Conservation (phyloP, 768 basidiomycete genomes). For the Lactarius psammicola region DNA sequence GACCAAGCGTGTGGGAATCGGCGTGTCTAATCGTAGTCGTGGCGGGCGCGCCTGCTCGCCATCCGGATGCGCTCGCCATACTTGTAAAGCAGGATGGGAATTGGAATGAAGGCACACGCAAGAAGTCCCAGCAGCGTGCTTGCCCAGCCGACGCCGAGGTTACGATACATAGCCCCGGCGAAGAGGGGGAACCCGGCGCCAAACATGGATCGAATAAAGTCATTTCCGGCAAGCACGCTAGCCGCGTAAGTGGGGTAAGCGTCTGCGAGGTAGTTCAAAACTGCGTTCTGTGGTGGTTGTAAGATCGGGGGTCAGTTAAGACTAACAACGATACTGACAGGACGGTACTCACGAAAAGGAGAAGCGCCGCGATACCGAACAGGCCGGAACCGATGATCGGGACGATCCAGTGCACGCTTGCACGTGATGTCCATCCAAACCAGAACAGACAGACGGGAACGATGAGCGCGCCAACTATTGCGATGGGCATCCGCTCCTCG, state of each 20-base stretch:
- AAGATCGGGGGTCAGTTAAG: background rate
- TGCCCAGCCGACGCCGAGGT: slow-evolving; percentile 33
- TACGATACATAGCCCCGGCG: slow-evolving; percentile 30
- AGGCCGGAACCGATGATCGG: slow-evolving; percentile 38
- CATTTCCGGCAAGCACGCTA: slow-evolving; percentile 39
- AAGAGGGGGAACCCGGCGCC: slow-evolving; percentile 27
- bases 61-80: slow-evolving; percentile 24
- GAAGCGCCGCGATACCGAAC: slow-evolving; percentile 36
- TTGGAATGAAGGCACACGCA: slow-evolving; percentile 31
- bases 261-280: slow-evolving; percentile 36
- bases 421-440: slow-evolving; percentile 37
- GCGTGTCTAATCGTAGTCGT: slow-evolving; percentile 24
- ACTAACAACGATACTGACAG: slow-evolving; percentile 29
- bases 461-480: slow-evolving; percentile 36
- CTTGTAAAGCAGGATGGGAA: slow-evolving; percentile 29
- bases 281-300: slow-evolving; percentile 14
- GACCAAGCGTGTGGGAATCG: background rate
- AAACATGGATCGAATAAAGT: slow-evolving; percentile 36
- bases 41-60: slow-evolving; percentile 25
- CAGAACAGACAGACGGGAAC: slow-evolving; percentile 38
- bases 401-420: slow-evolving; percentile 38
- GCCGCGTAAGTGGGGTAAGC: slow-evolving; percentile 38
- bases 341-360: slow-evolving; percentile 34
- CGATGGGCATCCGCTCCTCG: slow-evolving; percentile 37
- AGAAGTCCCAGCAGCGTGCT: slow-evolving; percentile 34